These are phyloP conservation scores for Phylloporus arenicola DNA, from an alignment of 768 basidiomycete species.

Conservation along the genomic window DNA sequence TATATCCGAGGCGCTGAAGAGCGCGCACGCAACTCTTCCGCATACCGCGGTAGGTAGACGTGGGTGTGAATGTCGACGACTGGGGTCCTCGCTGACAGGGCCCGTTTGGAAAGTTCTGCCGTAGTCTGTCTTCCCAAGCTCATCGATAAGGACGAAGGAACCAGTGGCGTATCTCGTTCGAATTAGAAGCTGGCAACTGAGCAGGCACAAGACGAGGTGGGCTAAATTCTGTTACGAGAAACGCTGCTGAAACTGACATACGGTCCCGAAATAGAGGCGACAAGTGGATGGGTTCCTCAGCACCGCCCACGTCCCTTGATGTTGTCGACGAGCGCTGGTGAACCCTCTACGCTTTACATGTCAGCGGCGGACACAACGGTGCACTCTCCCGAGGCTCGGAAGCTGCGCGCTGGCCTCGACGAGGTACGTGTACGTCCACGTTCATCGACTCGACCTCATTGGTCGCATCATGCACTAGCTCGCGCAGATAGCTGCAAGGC, in stretches of 20 bases:
- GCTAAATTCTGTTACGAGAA: slow-evolving; percentile 16
- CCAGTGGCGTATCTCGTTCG: slow-evolving; percentile 7
- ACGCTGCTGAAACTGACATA: slow-evolving; percentile 10
- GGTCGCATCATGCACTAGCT: slow-evolving; percentile 10
- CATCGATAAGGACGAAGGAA: slow-evolving; percentile 24
- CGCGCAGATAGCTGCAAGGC: slow-evolving; percentile 23
- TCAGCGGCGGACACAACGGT: slow-evolving; percentile 3
- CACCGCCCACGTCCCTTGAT: background rate
- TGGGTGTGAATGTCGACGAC: slow-evolving; percentile 85
- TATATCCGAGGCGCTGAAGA: slow-evolving; percentile 64
- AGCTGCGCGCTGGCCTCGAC: slow-evolving; percentile 22
- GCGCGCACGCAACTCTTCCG: slow-evolving; percentile 61
- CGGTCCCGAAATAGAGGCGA: slow-evolving; percentile 1
- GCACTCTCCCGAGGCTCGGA: slow-evolving; percentile 13
- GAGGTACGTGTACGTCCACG: slow-evolving; percentile 16
- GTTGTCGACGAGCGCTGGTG: slow-evolving; percentile 1
- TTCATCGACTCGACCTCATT: background rate
- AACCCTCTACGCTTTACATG: background rate
- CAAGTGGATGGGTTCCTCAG: slow-evolving; percentile 5
- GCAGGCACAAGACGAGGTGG: slow-evolving; percentile 8
- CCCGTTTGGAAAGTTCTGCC: slow-evolving; percentile 21
- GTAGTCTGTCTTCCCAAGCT: slow-evolving; percentile 20
- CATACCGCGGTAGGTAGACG: slow-evolving; percentile 78
- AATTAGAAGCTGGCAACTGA: slow-evolving; percentile 5
- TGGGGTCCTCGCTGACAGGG: slow-evolving; percentile 26